phyloP scores from a whole-genome alignment of 495 filamentous ascomycete species.

The Lepraria neglecta region DNA sequence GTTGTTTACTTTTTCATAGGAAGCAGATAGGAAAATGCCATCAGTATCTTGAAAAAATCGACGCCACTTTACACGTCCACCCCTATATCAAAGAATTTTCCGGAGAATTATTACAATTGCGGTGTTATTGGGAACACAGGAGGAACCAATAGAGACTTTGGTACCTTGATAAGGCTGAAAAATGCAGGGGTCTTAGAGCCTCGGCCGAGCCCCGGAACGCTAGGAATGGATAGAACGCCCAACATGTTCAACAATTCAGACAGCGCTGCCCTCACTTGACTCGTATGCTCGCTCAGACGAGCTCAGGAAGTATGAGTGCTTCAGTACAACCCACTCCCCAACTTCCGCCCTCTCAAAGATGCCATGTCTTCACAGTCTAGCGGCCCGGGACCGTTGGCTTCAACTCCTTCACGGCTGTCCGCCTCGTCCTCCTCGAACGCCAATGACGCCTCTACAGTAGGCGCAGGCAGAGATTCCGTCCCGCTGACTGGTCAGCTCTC shows the following conservation, averaged over 20 bases:
- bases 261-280: too few species aligned
- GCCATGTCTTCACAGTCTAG: constrained; percentile 24
- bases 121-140: too few species aligned
- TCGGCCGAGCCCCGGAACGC: background rate
- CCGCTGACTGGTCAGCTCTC: background rate
- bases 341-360: constrained; percentile 11
- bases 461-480: background rate
- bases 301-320: constrained; percentile 11
- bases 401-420: constrained; percentile 1
- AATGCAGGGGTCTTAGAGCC: background rate
- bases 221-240: too few species aligned
- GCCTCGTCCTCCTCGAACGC: background rate
- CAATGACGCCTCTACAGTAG: background rate
- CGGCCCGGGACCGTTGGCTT: constrained; percentile 13
- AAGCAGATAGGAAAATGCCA: background rate
- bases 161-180: background rate
- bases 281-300: background rate
- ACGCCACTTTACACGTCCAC: too few species aligned
- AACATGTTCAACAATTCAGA: too few species aligned
- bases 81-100: too few species aligned
- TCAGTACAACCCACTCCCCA: background rate
- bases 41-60: too few species aligned
- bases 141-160: background rate
- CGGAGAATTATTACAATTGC: too few species aligned
- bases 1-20: background rate